phyloP scores from a whole-genome alignment of 1,139 yeast species.

The Kodamaea plutei region DNA sequence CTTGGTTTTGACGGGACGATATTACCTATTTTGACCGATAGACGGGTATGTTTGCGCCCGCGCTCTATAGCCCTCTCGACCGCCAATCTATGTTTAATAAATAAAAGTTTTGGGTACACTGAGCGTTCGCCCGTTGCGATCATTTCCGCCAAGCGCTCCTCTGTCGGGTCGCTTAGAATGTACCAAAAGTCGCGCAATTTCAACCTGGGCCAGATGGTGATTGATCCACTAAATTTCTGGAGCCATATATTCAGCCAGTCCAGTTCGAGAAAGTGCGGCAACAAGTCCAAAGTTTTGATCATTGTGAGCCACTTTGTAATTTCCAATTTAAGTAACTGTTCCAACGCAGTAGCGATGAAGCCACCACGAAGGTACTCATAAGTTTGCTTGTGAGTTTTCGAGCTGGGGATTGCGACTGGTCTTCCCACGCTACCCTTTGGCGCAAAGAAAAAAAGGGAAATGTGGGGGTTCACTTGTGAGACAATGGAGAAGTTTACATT shows the following conservation, averaged over 20 bases:
- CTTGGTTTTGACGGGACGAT: too few relatives aligned
- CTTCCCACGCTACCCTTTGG: slow-evolving; percentile 80
- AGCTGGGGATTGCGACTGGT: slow-evolving; percentile 58
- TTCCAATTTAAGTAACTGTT: slow-evolving; percentile 66
- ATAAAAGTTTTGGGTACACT: slow-evolving; percentile 62
- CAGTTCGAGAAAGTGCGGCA: slow-evolving; percentile 68
- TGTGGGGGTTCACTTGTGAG: slow-evolving; percentile 82
- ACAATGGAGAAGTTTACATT: slow-evolving; percentile 75
- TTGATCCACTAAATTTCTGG: slow-evolving; percentile 70
- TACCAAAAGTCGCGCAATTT: slow-evolving; percentile 56
- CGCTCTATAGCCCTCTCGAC: slow-evolving; percentile 63
- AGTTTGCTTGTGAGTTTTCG: slow-evolving; percentile 38
- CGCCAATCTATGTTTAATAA: slow-evolving; percentile 57
- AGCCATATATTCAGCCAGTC: slow-evolving; percentile 80
- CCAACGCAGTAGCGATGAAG: slow-evolving; percentile 67
- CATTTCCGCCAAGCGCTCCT: slow-evolving; percentile 51
- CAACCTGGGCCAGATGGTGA: slow-evolving; percentile 74
- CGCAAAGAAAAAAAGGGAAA: slow-evolving; percentile 69
- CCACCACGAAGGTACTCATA: slow-evolving; percentile 65
- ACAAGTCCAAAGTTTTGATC: slow-evolving; percentile 58
- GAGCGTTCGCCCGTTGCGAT: slow-evolving; percentile 61
- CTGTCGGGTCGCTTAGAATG: slow-evolving; percentile 66
- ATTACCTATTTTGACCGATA: too few relatives aligned
- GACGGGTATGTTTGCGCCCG: slow-evolving; percentile 36
- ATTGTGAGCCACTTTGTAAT: slow-evolving; percentile 72